Percentiles rank a stretch among this genome's conserved stretches.
Conservation (phyloP, 2,329 filamentous ascomycete species). For the Xylariaceae sp. region DNA sequence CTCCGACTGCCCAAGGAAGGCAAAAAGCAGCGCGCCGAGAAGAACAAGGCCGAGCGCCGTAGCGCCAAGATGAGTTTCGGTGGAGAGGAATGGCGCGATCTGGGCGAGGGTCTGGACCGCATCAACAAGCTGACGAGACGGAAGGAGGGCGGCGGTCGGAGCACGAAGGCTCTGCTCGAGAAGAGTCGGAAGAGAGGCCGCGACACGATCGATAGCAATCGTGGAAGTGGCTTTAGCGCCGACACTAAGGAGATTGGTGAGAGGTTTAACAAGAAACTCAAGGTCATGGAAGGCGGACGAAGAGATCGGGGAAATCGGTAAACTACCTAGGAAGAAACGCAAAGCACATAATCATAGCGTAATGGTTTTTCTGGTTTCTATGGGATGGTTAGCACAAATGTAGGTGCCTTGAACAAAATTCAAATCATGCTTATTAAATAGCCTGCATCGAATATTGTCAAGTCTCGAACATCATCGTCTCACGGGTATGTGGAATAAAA, state of each 20-base stretch:
- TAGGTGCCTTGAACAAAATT: background rate
- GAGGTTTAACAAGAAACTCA: constrained; percentile 64
- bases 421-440: background rate
- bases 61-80: constrained; percentile 63
- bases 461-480: background rate
- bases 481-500: background rate
- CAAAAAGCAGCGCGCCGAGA: constrained; percentile 78
- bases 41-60: constrained; percentile 45
- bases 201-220: constrained; percentile 63
- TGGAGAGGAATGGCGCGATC: constrained; percentile 85
- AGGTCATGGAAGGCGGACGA: constrained; percentile 39
- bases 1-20: constrained; percentile 76
- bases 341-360: background rate
- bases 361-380: background rate
- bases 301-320: constrained; percentile 35
- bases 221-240: constrained; percentile 51
- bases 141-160: constrained; percentile 51
- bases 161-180: constrained; percentile 61
- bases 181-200: constrained; percentile 78
- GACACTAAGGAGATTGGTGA: constrained; percentile 59
- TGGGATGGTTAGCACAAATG: background rate
- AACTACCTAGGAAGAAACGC: background rate
- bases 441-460: background rate
- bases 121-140: constrained; percentile 77
- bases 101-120: constrained; percentile 79